phyloP scores from a whole-genome alignment of 768 basidiomycete species.

The Auriscalpium orientale region DNA sequence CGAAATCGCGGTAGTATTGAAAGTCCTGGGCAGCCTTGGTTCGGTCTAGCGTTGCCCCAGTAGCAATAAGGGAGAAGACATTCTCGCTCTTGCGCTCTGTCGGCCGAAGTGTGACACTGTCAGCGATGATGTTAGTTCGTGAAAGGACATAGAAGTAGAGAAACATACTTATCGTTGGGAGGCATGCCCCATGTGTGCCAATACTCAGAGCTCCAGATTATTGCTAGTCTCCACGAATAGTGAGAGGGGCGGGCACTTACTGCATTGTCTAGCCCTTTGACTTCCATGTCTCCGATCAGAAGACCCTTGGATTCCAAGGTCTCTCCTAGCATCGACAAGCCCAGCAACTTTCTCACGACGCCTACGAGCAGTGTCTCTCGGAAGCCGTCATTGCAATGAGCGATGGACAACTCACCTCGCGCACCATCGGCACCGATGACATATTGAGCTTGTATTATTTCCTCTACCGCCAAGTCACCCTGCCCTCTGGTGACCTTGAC shows the following conservation, averaged over 20 bases:
- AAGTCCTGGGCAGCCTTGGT: background rate
- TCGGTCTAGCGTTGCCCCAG: background rate
- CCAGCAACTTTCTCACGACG: background rate
- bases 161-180: background rate
- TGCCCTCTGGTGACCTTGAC: background rate
- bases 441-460: background rate
- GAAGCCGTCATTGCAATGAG: background rate
- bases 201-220: background rate
- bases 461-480: background rate
- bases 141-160: background rate
- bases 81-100: background rate
- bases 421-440: slow-evolving; percentile 7
- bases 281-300: slow-evolving; percentile 1
- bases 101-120: background rate
- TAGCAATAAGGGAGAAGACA: background rate
- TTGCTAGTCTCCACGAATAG: too few relatives aligned
- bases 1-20: background rate
- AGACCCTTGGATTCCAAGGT: background rate
- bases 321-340: slow-evolving; percentile 1
- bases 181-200: background rate
- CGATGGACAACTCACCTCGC: background rate
- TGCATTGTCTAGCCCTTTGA: background rate
- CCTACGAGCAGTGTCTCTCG: background rate
- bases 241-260: too few relatives aligned
- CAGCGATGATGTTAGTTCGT: too few relatives aligned